These are phyloP conservation scores for Chytriomyces sp. DNA, from an alignment of 192 early-diverging fungal species.

Conservation along the genomic window DNA sequence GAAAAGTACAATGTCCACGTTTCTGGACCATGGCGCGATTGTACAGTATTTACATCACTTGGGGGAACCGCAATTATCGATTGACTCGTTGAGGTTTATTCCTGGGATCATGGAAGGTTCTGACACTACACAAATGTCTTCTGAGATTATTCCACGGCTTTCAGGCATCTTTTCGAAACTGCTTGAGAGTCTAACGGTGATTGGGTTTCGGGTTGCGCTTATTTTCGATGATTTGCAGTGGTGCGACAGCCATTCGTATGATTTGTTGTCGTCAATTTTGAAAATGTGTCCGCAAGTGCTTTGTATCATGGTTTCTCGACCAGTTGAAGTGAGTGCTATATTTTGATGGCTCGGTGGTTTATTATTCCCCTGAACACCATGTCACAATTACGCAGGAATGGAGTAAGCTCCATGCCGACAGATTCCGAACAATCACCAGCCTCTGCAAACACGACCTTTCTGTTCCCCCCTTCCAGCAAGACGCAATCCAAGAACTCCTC, in stretches of 20 bases:
- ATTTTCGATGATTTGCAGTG: conserved; percentile 38
- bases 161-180: conserved; percentile 18
- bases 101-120: conserved; percentile 11
- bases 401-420: neutral
- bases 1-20: conserved; percentile 5
- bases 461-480: conserved; percentile 8
- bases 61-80: conserved; percentile 26
- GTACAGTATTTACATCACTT: conserved; percentile 5
- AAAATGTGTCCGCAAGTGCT: conserved; percentile 20
- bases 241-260: conserved; percentile 32
- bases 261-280: conserved; percentile 20
- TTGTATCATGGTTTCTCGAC: conserved; percentile 21
- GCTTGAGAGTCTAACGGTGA: conserved; percentile 8
- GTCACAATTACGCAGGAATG: neutral
- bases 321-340: conserved; percentile 8
- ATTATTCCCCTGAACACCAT: neutral
- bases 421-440: neutral
- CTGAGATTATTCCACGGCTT: conserved; percentile 27
- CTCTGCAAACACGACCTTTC: conserved; percentile 21
- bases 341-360: too few relatives aligned
- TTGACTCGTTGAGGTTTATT: conserved; percentile 24
- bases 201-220: conserved; percentile 14
- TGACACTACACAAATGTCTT: conserved; percentile 7
- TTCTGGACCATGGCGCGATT: conserved; percentile 12
- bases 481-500: conserved; percentile 20